Evolutionary conservation across 2,329 filamentous ascomycete species (phyloP).

Genomic region (Orbilia brochopaga): DNA sequence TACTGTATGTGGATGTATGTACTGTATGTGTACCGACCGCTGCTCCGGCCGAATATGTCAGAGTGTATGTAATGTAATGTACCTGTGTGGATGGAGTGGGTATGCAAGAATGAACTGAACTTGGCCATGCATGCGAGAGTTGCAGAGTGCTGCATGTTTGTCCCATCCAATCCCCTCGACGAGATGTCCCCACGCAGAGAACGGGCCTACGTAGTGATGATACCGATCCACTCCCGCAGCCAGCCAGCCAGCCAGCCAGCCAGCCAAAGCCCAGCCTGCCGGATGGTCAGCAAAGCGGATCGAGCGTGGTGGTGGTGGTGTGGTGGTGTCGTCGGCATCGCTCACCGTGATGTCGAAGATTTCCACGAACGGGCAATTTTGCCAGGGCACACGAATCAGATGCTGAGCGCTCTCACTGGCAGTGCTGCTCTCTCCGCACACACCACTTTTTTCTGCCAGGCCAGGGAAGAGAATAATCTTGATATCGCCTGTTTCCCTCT

Average conservation of each 20-base stretch:
- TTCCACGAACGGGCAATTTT: not conserved
- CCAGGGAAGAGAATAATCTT: slow-evolving; percentile 7
- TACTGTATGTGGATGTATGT: slow-evolving; percentile 3
- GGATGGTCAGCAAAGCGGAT: not conserved
- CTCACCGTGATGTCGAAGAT: not conserved
- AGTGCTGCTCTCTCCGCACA: not conserved
- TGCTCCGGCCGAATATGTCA: not conserved
- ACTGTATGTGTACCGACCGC: not conserved
- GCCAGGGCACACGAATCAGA: not conserved
- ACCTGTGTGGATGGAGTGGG: not conserved
- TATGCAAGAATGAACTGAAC: slow-evolving; percentile 4
- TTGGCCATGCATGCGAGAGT: slow-evolving; percentile 7
- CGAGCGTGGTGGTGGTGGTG: not conserved
- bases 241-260: slow-evolving; percentile 1
- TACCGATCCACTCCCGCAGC: slow-evolving; percentile 9
- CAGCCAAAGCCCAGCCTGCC: not conserved
- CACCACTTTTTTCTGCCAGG: not conserved
- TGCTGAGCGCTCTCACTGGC: not conserved
- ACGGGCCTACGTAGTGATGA: slow-evolving; percentile 49
- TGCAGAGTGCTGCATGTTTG: slow-evolving; percentile 26
- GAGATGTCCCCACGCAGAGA: slow-evolving; percentile 45
- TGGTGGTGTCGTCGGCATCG: not conserved
- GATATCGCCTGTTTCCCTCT: slow-evolving; percentile 4
- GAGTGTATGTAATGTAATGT: slow-evolving; percentile 1
- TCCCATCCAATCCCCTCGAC: slow-evolving; percentile 44